phyloP scores from a whole-genome alignment of 352 stramenopile species.

The Phytophthora foliorum region DNA sequence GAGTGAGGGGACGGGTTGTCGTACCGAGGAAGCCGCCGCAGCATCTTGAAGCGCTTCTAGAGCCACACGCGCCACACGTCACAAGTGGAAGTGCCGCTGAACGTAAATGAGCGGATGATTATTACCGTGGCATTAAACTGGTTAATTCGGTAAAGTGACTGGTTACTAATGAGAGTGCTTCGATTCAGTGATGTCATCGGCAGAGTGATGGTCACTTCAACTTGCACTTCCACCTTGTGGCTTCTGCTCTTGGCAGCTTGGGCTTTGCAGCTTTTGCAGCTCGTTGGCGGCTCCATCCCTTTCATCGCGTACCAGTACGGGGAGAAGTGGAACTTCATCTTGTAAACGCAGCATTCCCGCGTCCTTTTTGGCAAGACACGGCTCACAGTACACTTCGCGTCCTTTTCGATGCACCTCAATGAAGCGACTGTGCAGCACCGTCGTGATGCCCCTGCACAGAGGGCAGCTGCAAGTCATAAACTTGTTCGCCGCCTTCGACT shows the following conservation, averaged over 20 bases:
- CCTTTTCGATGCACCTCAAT: conserved; percentile 24
- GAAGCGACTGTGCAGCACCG: conserved; percentile 31
- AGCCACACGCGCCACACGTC: conserved; percentile 15
- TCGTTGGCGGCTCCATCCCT: conserved; percentile 30
- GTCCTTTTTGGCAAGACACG: conserved; percentile 18
- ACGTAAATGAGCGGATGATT: conserved; percentile 13
- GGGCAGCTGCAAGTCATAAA: conserved; percentile 46
- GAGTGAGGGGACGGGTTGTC: background rate
- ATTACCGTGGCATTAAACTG: background rate
- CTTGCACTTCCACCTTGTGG: background rate
- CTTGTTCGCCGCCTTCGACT: conserved; percentile 3
- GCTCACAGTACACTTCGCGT: conserved; percentile 33
- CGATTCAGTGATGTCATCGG: background rate
- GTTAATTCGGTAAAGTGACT: background rate
- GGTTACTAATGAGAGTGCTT: background rate
- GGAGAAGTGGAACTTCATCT: conserved; percentile 9
- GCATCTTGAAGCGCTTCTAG: conserved; percentile 22
- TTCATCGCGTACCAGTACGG: conserved; percentile 48
- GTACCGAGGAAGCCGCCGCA: conserved; percentile 42
- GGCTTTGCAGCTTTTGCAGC: conserved; percentile 40
- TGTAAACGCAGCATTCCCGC: conserved; percentile 14
- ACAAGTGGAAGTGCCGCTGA: conserved; percentile 8
- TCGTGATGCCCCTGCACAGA: conserved; percentile 42
- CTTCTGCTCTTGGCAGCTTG: background rate
- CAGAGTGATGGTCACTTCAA: background rate